Evolutionary conservation across 164 flowering plant genomes (phyloP).

Genomic region (Sextonia rubra): DNA sequence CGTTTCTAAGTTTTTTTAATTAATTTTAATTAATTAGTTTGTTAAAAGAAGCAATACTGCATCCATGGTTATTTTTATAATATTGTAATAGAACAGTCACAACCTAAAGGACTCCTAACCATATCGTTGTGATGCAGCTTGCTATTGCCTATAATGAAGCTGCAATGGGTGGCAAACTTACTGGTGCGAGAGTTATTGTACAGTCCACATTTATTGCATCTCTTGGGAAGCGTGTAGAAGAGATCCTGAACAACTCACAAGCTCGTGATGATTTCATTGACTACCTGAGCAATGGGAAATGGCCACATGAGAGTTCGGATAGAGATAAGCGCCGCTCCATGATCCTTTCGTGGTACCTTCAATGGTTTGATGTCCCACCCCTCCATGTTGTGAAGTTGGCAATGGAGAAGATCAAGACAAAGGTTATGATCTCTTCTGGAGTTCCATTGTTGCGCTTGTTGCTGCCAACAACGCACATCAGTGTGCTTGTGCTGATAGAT

Average conservation of each 20-base stretch:
- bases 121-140: constrained; percentile 42
- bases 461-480: constrained; percentile 58
- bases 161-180: constrained; percentile 53
- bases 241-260: constrained; percentile 36
- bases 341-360: constrained; percentile 74
- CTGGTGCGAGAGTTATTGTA: constrained; percentile 51
- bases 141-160: constrained; percentile 77
- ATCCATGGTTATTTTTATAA: not conserved
- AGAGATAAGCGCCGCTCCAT: constrained; percentile 18
- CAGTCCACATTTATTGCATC: constrained; percentile 75
- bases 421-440: constrained; percentile 29
- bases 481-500: constrained; percentile 48
- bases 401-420: constrained; percentile 41
- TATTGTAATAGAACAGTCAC: too few species aligned
- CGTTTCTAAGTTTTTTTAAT: not conserved
- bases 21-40: too few species aligned
- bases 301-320: constrained; percentile 43
- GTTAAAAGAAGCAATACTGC: not conserved
- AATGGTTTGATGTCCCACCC: constrained; percentile 75
- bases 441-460: constrained; percentile 65
- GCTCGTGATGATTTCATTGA: constrained; percentile 28
- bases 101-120: not conserved
- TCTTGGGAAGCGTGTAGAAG: constrained; percentile 67
- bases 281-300: constrained; percentile 51
- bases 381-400: constrained; percentile 40